phyloP scores from a whole-genome alignment of 257 asterid species.

The Petunia axillaris region DNA sequence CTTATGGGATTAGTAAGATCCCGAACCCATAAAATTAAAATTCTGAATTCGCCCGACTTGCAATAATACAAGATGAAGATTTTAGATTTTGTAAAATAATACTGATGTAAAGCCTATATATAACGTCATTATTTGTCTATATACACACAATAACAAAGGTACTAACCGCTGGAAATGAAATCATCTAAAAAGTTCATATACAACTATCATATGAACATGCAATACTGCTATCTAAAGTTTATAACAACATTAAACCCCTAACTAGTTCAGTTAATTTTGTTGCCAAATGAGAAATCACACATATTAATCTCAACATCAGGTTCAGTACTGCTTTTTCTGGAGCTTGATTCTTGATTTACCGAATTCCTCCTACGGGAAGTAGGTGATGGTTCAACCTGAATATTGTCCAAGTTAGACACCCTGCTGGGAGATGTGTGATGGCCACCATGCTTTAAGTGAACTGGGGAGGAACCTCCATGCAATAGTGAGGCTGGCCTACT shows the following conservation, averaged over 20 bases:
- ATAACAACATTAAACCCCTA: neutral
- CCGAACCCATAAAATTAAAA: no score
- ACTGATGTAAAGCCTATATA: no score
- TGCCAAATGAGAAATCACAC: slow-evolving; percentile 20
- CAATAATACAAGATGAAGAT: no score
- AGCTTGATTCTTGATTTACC: neutral
- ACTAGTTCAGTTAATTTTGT: neutral
- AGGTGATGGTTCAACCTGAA: neutral
- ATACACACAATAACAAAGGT: no score
- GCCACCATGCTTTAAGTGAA: slow-evolving; percentile 15
- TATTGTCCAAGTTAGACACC: neutral
- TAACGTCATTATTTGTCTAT: no score
- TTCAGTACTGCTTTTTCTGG: neutral
- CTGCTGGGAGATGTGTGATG: slow-evolving; percentile 24
- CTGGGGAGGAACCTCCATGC: neutral
- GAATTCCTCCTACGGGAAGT: neutral
- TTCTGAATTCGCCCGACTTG: no score
- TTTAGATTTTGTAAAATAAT: no score
- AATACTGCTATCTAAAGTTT: no score
- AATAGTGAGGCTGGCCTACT: slow-evolving; percentile 29
- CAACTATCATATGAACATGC: neutral
- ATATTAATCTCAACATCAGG: neutral
- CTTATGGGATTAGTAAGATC: no score
- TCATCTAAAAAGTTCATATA: no score
- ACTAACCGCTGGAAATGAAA: no score